Evolutionary conservation across 2,329 filamentous ascomycete genomes (phyloP).

Genomic region (Coleophoma cylindrospora): DNA sequence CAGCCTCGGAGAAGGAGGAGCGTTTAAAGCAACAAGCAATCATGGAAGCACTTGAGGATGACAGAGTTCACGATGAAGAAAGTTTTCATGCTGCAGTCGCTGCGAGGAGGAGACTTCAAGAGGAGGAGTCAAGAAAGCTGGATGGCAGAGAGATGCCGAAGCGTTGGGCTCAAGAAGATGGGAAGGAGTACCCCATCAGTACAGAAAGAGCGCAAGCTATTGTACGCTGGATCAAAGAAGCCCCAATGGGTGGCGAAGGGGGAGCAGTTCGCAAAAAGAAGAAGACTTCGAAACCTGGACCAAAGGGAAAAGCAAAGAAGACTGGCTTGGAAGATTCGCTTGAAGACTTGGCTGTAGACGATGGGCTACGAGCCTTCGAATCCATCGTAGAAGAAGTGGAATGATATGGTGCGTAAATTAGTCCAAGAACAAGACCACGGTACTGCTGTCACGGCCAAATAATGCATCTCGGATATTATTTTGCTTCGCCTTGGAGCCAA

Average conservation of each 20-base stretch:
- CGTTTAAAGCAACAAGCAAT: conserved; percentile 60
- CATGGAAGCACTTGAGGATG: conserved; percentile 62
- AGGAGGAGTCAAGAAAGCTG: conserved; percentile 37
- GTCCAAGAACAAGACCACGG: too few relatives aligned
- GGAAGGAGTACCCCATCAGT: conserved; percentile 63
- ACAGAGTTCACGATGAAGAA: conserved; percentile 62
- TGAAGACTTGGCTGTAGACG: conserved; percentile 10
- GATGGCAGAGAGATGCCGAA: conserved; percentile 32
- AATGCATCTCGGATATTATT: too few relatives aligned
- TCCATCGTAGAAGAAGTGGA: conserved; percentile 25
- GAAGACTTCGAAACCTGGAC: conserved; percentile 21
- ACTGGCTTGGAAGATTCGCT: too few relatives aligned
- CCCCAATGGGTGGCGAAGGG: conserved; percentile 33
- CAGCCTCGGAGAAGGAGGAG: conserved; percentile 50
- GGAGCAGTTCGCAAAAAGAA: conserved; percentile 30
- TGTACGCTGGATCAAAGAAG: conserved; percentile 63
- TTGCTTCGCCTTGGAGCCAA: too few relatives aligned
- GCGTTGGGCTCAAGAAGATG: conserved; percentile 60
- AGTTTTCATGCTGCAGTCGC: conserved; percentile 59
- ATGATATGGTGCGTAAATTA: conserved; percentile 2
- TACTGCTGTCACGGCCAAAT: too few relatives aligned
- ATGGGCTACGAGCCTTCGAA: conserved; percentile 13
- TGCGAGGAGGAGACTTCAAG: conserved; percentile 52
- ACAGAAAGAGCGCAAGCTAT: conserved; percentile 67
- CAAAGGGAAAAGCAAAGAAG: conserved; percentile 13